Base-by-base conservation (phyloP, 805 yeast genomes). In the Candida multigemmis region DNA sequence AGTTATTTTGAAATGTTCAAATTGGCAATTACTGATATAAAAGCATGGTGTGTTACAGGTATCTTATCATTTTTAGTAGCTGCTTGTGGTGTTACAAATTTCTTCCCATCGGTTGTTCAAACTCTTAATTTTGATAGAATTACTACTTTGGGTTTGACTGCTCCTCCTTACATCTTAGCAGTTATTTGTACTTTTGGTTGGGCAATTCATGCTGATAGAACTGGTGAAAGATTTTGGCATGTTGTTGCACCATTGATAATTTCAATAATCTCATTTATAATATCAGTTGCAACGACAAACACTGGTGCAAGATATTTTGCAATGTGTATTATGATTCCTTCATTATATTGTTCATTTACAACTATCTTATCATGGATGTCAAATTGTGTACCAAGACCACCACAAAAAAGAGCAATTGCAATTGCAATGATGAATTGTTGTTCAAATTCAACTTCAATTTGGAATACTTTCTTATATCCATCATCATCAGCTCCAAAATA, bases 31-130 rank as follows among this genome's bases (percentile, higher is more conserved):
- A 51, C 44, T 24, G 73, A 67, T 36, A 26, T 50, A 22, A 66
- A 66, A 30, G 63, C 61, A n/a, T 65, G 71, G 71, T 41, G 56
- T n/a, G 42, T 65, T 19, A 56, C 66, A 11, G 65, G 63, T 25
- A 52, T 55, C 27, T 49, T 64, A 14, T 49, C 69, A 2, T 62
- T 60, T 46, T 48, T 65, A 16, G 77, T 68, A 26, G 74, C 73
- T 14, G 75, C 77, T 21, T 67, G 73, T 36, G 77, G 77, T 44
- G 75, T 71, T 24, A 68, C 76, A 12, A 66, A 71, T 42, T 72
- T 70, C 44, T 74, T 71, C 56, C 80, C 80, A 15, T 60, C 77
- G 1, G 71, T 75, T 15, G 78, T 75, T 11, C 42, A 58, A 31
- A 71, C 79, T 9, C 56, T 75, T 34, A 64, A 71, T 23, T 75